Evolutionary conservation across 495 filamentous ascomycete species (phyloP), one percentile per base, ranked within the genome.

Genomic region (Staphylotrichum longicolle): DNA sequence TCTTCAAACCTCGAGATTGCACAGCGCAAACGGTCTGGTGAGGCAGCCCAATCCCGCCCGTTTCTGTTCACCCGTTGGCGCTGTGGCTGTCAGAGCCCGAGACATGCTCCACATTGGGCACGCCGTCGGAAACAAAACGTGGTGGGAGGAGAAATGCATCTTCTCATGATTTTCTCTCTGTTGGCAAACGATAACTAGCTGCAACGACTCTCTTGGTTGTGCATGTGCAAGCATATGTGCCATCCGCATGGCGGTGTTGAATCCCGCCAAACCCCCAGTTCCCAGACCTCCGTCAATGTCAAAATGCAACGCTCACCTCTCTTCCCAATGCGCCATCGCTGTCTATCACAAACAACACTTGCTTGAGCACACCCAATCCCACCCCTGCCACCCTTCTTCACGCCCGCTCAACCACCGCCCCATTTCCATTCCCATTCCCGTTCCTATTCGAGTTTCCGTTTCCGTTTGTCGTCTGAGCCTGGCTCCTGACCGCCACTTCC

Each of bases 401-500:
- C 20, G 6, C 45, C 12, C 44, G 5, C 14, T 7, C 27, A 44
- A 48, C 55, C 55, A 35, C 42, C 50, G 20, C 51, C 52, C 37
- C 10, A 39, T 9, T 39, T 39, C 37, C 37, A 39, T 39, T 3
- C 37, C 37, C 37, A 46, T 64, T 64, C 50, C 34, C 45, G 33
- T 54, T 27, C 33, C 32, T 1, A 33, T 53, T 27, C n/a, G 3
- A 27, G 15, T 30, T 40, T n/a, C 46, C 45, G 35, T 46, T 65
- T 27, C 34, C 45, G 11, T 54, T 45, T 45, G 35, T 30, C 42
- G 37, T 39, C 37, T 42, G 37, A 10, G 34, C 54, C 27, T 50
- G n/a, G 37, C 27, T 15, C 14, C 51, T 58, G 57, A 37, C 49
- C 49, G 49, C 59, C 45, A 62, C 45, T 41, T 59, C 58, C 12